phyloP scores from a whole-genome alignment of 306 rosid genomes.

The Fagus sylvatica region DNA sequence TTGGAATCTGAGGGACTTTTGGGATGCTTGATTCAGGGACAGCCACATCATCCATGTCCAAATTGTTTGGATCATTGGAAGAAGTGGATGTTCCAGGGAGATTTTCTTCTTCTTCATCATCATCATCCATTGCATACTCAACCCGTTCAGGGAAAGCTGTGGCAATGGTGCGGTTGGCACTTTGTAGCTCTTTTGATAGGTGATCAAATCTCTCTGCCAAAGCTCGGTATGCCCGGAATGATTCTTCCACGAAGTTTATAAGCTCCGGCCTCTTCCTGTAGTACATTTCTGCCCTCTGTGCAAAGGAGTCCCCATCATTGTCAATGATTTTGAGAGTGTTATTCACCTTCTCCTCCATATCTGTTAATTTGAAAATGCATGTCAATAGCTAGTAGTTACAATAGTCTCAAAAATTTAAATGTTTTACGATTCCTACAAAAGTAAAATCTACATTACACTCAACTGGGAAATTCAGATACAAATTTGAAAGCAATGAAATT shows the following conservation, averaged over 20 bases:
- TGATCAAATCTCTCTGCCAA: slow-evolving; percentile 79
- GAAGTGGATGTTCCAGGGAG: slow-evolving; percentile 34
- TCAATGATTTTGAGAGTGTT: slow-evolving; percentile 66
- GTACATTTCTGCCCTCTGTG: slow-evolving; percentile 93
- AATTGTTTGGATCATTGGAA: slow-evolving; percentile 18
- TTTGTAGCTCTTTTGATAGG: slow-evolving; percentile 78
- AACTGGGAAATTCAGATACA: background rate
- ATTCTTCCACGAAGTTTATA: slow-evolving; percentile 64
- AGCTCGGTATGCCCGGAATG: slow-evolving; percentile 70
- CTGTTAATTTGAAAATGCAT: slow-evolving; percentile 38
- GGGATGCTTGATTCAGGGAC: slow-evolving; percentile 46
- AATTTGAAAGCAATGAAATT: background rate
- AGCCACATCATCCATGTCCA: background rate
- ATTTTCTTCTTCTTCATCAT: slow-evolving; percentile 47
- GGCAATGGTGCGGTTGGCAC: slow-evolving; percentile 89
- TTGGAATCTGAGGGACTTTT: slow-evolving; percentile 53
- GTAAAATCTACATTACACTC: background rate
- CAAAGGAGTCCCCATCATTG: slow-evolving; percentile 78
- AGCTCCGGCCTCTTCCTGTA: slow-evolving; percentile 83
- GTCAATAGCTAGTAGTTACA: background rate
- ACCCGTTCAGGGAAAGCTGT: slow-evolving; percentile 70
- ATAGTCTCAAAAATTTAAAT: background rate
- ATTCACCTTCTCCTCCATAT: slow-evolving; percentile 79
- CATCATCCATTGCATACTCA: slow-evolving; percentile 62
- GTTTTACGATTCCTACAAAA: background rate